Conservation (phyloP, 257 asterid genomes). For the Marsdenia floribunda region DNA sequence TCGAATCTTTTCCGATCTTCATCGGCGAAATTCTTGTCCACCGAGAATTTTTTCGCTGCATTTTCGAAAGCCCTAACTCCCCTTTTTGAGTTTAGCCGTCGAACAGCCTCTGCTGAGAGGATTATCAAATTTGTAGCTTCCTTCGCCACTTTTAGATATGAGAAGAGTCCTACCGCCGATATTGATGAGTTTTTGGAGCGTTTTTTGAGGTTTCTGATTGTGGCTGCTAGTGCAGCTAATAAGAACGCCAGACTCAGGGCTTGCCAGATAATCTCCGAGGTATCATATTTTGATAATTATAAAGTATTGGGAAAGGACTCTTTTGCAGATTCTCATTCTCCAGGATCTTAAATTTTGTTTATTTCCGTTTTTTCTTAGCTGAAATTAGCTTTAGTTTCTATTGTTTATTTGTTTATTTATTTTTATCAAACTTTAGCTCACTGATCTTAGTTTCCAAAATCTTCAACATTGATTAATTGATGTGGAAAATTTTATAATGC, state of each 20-base stretch:
- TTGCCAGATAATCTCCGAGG: conserved; percentile 95
- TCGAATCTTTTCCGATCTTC: conserved; percentile 40
- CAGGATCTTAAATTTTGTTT: neutral
- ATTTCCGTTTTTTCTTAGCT: neutral
- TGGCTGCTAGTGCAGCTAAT: conserved; percentile 58
- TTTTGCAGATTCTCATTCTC: neutral
- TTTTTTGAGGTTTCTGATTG: conserved; percentile 56
- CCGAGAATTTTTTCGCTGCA: conserved; percentile 41
- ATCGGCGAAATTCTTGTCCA: conserved; percentile 13
- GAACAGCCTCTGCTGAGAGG: conserved; percentile 61
- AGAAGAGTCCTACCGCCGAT: conserved; percentile 17
- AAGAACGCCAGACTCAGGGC: conserved; percentile 76
- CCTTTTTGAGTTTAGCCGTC: conserved; percentile 60
- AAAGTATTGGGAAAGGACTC: neutral
- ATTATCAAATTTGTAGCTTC: conserved; percentile 51
- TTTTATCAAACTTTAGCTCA: neutral
- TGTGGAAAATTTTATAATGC: neutral
- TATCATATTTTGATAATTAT: conserved; percentile 12
- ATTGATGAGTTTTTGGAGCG: conserved; percentile 54
- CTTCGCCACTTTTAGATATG: conserved; percentile 41
- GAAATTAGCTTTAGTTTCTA: neutral
- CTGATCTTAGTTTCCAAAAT: neutral
- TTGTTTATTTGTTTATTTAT: neutral
- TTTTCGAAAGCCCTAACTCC: conserved; percentile 55
- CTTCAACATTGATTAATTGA: neutral